A percentile compares a stretch with the other conserved stretches of the same genome.
Conservation (phyloP, 2,329 filamentous ascomycete species). For the Botrytis fabae region DNA sequence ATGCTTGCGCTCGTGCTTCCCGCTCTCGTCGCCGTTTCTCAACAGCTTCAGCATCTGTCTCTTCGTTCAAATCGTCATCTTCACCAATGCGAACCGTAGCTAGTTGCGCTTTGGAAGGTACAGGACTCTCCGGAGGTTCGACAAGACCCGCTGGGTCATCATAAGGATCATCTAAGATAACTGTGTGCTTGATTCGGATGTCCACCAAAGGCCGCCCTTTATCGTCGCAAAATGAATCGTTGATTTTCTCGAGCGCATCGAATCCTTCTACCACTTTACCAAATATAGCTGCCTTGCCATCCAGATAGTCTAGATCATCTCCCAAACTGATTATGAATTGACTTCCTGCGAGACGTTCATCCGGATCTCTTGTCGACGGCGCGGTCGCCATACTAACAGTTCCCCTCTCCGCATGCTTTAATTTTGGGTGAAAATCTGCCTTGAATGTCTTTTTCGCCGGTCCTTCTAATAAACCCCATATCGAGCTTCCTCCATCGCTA, state of each 20-base stretch:
- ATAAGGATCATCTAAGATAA: conserved; percentile 89
- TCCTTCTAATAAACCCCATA: conserved; percentile 81
- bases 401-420: conserved; percentile 85
- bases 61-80: conserved; percentile 76
- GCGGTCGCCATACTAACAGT: conserved; percentile 98
- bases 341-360: conserved; percentile 79
- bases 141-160: conserved; percentile 75
- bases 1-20: conserved; percentile 87
- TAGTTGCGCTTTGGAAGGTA: conserved; percentile 80
- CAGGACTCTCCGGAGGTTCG: conserved; percentile 76
- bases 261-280: conserved; percentile 96
- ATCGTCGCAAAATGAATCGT: conserved; percentile 82
- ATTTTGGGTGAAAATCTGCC: conserved; percentile 80
- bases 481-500: conserved; percentile 89
- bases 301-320: conserved; percentile 84
- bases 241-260: conserved; percentile 90
- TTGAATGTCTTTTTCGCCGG: conserved; percentile 74
- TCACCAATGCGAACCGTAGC: conserved; percentile 90
- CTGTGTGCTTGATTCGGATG: conserved; percentile 90
- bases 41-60: conserved; percentile 72
- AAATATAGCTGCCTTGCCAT: conserved; percentile 93
- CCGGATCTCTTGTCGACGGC: conserved; percentile 71
- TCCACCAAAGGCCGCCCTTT: conserved; percentile 87
- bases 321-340: conserved; percentile 94
- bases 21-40: conserved; percentile 82